phyloP scores from a whole-genome alignment of 2,329 filamentous ascomycete species.

The Colletotrichum sp. region DNA sequence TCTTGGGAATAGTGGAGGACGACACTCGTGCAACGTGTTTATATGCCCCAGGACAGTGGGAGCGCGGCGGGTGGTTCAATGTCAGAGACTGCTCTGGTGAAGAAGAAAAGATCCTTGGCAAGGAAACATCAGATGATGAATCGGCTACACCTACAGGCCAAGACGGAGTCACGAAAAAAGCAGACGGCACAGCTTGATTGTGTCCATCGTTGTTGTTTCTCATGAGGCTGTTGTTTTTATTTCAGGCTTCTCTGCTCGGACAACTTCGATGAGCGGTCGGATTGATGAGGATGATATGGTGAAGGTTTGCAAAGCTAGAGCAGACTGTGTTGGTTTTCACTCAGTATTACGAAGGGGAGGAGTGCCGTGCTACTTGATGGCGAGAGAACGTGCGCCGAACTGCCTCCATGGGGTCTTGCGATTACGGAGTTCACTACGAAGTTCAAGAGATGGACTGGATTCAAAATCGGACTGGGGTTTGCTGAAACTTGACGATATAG shows the following conservation, averaged over 20 bases:
- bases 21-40: slow-evolving; percentile 64
- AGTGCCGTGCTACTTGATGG: neutral
- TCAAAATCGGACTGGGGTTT: neutral
- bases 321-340: neutral
- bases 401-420: neutral
- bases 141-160: neutral
- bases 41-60: slow-evolving; percentile 78
- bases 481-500: neutral
- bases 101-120: neutral
- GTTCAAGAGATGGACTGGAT: neutral
- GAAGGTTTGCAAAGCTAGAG: neutral
- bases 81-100: slow-evolving; percentile 16
- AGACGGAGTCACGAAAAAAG: neutral
- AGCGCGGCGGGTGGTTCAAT: slow-evolving; percentile 83
- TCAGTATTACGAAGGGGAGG: neutral
- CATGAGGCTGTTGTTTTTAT: neutral
- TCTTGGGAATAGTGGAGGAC: slow-evolving; percentile 71
- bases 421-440: neutral
- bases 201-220: neutral
- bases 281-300: neutral
- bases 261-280: neutral
- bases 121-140: neutral
- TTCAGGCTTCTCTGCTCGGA: neutral
- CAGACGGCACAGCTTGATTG: neutral
- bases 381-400: neutral